Base-by-base conservation (phyloP, 352 stramenopile species). In the Aphanomyces stellatus region DNA sequence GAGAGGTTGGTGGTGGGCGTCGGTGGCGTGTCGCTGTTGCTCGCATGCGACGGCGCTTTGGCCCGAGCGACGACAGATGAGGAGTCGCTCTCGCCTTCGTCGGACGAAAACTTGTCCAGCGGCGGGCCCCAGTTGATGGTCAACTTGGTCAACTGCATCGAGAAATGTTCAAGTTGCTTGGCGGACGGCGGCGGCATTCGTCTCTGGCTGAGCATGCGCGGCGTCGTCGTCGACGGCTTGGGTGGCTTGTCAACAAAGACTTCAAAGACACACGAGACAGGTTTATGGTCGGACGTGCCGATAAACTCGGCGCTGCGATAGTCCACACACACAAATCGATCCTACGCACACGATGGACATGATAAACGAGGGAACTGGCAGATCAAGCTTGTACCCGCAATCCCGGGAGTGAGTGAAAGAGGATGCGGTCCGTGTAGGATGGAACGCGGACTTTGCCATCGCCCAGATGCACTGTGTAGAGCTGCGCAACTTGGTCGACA, bases 341-440 rank as follows among this genome's bases (percentile, higher is more conserved):
- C 71, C 34, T 75, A 43, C 37, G 17, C 17, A 22, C 42, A 51
- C n/a, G 42, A 10, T 25, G 8, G 42, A 51, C 42, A 22, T 27
- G 8, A 25, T 51, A 51, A 24, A 7, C 7, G n/a, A 8, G 8
- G 8, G 25, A 27, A 22, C 8, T 22, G 42, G 7, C 8, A 5
- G 19, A 8, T 13, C 8, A 27, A 8, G 8, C 13, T 51, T 22
- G 19, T 60, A 60, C 51, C 25, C 42, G 25, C 51, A 79, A 72
- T 8, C 82, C 83, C 0, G 80, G 73, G 2, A 96, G 74, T 19
- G 88, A 92, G 46, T 82, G 77, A 33, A 89, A 81, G n/a, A 97
- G 71, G 19, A 97, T 79, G 37, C 89, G 82, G 59, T 97, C 89
- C 7, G 89, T 97, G 75, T 95, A 97, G 1, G 87, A 96, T 5